Base-by-base conservation (phyloP, 2,329 filamentous ascomycete species). In the Magnaporthiopsis incrustans region DNA sequence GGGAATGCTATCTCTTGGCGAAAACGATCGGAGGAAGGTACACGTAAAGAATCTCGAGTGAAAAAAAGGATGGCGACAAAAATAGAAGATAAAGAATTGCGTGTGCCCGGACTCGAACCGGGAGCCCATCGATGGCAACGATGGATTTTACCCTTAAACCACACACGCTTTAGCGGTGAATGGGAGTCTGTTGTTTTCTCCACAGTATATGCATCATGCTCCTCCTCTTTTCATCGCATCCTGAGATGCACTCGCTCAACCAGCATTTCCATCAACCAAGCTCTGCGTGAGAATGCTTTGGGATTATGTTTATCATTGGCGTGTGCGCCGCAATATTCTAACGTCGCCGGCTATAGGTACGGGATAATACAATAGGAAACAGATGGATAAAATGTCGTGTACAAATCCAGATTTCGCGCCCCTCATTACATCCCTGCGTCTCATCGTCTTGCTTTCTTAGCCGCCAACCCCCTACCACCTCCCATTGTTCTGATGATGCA, bases 131-230 rank as follows among this genome's bases (percentile, higher is more conserved):
- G 77, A 80, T 80, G 78, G 78, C 77, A 80, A 80, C 77, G 78
- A 80, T 78, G 77, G 76, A 80, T 80, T 79, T 78, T 80, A 80
- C 78, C 78, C 79, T 77, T 80, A 79, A 79, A 79, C 77, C 77
- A 80, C 77, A 60, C 58, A 60, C 58, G 58, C 58, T 60, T 27
- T 1, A 2, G 2, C 15, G 12, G 18, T 53, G 10, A 1, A 53
- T 25, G 44, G 1, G 6, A n/a, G 10, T n/a, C 0, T 2, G 1
- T 11, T 2, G 3, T 0, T 11, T n/a, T 53, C 44, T 10, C 44
- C 44, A 53, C 44, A 22, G 2, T n/a, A 53, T 53, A 6, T 53
- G 1, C 35, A 38, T 38, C 12, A 2, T 14, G 35, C 35, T 12
- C 35, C 35, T 38, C 35, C 35, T 38, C 12, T 15, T 4, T 5